Percentiles rank a stretch among this genome's conserved stretches.
Conservation (phyloP, 305 asterid genomes). For the Plantago lanceolata region DNA sequence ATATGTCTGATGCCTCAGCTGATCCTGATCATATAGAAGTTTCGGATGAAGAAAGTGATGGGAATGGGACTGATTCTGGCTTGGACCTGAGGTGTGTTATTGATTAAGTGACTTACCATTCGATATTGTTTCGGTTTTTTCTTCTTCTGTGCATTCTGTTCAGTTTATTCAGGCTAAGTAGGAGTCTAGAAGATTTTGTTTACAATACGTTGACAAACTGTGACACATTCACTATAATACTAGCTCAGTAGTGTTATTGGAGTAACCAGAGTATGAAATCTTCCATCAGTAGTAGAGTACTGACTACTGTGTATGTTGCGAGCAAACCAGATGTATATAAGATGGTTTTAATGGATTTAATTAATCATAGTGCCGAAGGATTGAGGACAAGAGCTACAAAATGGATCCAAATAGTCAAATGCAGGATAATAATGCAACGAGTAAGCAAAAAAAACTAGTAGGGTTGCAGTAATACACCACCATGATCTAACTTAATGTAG, state of each 20-base stretch:
- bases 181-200: neutral
- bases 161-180: too few relatives aligned
- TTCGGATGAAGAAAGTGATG: constrained; percentile 27
- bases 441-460: too few relatives aligned
- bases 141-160: too few relatives aligned
- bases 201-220: neutral
- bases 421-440: too few relatives aligned
- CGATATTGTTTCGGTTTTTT: too few relatives aligned
- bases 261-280: neutral
- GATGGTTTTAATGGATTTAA: neutral
- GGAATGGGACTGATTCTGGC: constrained; percentile 17
- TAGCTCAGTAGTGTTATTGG: neutral
- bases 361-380: too few relatives aligned
- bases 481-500: too few relatives aligned
- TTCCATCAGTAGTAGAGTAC: neutral
- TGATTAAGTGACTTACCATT: neutral
- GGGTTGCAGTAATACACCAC: too few relatives aligned
- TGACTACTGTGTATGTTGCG: neutral
- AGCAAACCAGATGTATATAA: neutral
- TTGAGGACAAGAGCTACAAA: too few relatives aligned
- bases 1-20: constrained; percentile 51
- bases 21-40: constrained; percentile 35
- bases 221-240: neutral
- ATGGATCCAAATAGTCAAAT: too few relatives aligned
- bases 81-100: constrained; percentile 28